Evolutionary conservation across 805 yeast genomes (phyloP), one percentile per base, ranked within the genome.

Genomic region (Candida peoriensis): DNA sequence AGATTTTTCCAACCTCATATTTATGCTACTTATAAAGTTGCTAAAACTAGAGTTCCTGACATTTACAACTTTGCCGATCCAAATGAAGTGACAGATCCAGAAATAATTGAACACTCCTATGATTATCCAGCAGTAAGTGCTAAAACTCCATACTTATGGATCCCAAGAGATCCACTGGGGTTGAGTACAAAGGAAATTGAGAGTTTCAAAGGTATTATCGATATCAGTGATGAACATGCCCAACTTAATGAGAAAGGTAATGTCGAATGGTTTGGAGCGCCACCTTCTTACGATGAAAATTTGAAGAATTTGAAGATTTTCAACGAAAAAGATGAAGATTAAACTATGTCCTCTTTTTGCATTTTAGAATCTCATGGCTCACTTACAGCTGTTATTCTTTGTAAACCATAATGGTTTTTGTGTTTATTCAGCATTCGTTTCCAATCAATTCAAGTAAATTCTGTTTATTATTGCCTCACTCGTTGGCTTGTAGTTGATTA

Each of bases 111-210:
- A 32, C 76, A 73, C 42, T 93, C 95, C 1, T 90, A 81, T 59
- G 76, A 77, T 50, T 73, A 71, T 52, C 97, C 97, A 3, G 84
- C 81, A 6, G 78, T 81, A 13, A 63, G 75, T 19, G 81, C 81
- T 0, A 57, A 66, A 29, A 72, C 84, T 47, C 95, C 95, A 2
- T 66, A 68, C n/a, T 62, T 90, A 15, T 90, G 98, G 98, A 76
- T 90, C 50, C 94, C 97, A n/a, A 65, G 66, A 38, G 98, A 90
- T 57, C 81, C 85, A 8, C 75, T 77, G 73, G 97, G 97, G 2
- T 72, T 86, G 47, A 82, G 95, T 1, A 60, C 66, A 2, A 54
- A 51, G 11, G 77, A 80, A 48, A 78, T 83, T 16, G 71, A 70
- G 25, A 64, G 74, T 27, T 68, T 85, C 33, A 55, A 63, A 15